Evolutionary conservation across 306 rosid genomes (phyloP), one percentile per base, ranked within the genome.

Genomic region (Fragaria ananassa): DNA sequence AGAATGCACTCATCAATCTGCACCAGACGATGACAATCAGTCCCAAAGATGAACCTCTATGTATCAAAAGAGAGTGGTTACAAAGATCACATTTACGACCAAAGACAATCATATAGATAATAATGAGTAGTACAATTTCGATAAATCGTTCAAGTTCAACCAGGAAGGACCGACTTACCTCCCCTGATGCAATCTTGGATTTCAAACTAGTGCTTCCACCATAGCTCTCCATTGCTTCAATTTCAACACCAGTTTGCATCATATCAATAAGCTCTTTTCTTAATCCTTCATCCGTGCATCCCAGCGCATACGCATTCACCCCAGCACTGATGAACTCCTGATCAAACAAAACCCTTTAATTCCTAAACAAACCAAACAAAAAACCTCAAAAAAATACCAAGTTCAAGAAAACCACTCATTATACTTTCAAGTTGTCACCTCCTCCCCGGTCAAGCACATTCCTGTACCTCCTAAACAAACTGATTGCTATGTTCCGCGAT

Each of bases 271-370:
- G 97, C 77, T 95, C 99, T 77, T 90, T 90, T 82, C 92, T 88
- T 60, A 95, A 76, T 51, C 99, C 97, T 82, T 95, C 99, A 82
- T 92, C 96, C 1, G 97, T 89, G 85, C 99, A 95, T 39, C 99
- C 99, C 42, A 95, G 91, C 19, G 96, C 97, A 87, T 95, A 95
- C 8, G 99, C 99, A 88, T 92, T 92, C 83, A 92, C 97, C 54
- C 99, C 99, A 53, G 97, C 98, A 83, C 83, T 74, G 68, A 95
- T 95, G 91, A 95, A 95, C 86, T 92, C 97, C 98, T 95, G 84
- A 54, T 60, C 44, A 41, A 78, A 85, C 50, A n/a, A 74, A 68
- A 78, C 65, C 60, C 70, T 35, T 72, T 13, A 66, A 13, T 78
- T 21, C 61, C 34, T 70, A 47, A 76, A 64, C 65, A 66, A 51